These are phyloP conservation scores for Lizanozyma gosingica DNA, from an alignment of 1,139 yeast species.

Conservation along the genomic window DNA sequence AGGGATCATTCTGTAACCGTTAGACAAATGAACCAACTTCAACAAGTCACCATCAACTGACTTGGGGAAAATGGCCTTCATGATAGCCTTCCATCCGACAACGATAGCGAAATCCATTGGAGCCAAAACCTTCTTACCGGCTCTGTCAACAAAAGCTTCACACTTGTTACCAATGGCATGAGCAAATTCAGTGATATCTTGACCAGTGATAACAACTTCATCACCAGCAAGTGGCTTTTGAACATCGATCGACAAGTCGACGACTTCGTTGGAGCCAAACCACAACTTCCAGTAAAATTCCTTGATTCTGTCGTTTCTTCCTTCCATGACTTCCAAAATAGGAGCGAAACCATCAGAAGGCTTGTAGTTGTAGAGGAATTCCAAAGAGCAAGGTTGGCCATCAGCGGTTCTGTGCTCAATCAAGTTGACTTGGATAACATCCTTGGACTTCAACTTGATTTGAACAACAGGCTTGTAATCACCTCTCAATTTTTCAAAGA, in stretches of 20 bases:
- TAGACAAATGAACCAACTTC: conserved; percentile 88
- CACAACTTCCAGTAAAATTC: conserved; percentile 96
- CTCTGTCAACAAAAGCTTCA: conserved; percentile 88
- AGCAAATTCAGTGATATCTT: conserved; percentile 84
- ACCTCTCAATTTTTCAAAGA: conserved; percentile 68
- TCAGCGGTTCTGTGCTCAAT: conserved; percentile 88
- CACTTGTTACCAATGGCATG: conserved; percentile 97
- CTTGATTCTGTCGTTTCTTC: conserved; percentile 88
- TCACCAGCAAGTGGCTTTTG: conserved; percentile 67
- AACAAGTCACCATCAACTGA: conserved; percentile 93
- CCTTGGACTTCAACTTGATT: conserved; percentile 39
- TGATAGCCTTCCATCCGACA: conserved; percentile 96
- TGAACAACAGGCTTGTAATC: conserved; percentile 61
- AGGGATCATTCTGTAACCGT: conserved; percentile 89
- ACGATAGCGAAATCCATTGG: conserved; percentile 99
- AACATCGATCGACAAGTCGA: conserved; percentile 52
- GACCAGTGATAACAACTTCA: conserved; percentile 57
- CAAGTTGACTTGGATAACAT: conserved; percentile 57
- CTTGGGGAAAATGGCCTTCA: conserved; percentile 93
- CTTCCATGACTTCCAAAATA: conserved; percentile 80
- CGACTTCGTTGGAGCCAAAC: conserved; percentile 64
- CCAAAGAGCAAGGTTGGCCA: conserved; percentile 61
- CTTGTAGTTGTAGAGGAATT: conserved; percentile 69
- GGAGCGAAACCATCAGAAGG: conserved; percentile 93
- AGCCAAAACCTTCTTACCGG: conserved; percentile 78